Conservation (phyloP, 768 basidiomycete genomes). For the Lentinula sp. region DNA sequence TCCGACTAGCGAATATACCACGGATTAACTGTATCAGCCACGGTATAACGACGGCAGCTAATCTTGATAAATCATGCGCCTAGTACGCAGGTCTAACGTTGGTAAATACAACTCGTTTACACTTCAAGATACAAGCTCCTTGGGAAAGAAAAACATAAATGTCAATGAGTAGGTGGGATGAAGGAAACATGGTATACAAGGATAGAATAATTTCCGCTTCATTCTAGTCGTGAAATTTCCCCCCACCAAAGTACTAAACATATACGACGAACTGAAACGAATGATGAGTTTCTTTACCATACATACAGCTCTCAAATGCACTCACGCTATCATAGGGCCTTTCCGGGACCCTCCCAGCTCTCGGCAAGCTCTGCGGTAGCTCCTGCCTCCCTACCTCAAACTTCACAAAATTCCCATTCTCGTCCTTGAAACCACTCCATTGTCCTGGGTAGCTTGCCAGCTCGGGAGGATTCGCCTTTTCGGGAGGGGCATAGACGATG, state of each 20-base stretch:
- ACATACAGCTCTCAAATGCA: constrained; percentile 7
- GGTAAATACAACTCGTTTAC: background rate
- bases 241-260: constrained; percentile 10
- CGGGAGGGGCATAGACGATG: constrained; percentile 61
- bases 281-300: background rate
- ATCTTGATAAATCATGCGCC: too few relatives aligned
- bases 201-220: background rate
- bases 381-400: constrained; percentile 46
- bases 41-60: too few relatives aligned
- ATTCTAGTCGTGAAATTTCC: background rate
- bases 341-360: constrained; percentile 43
- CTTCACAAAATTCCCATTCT: constrained; percentile 33
- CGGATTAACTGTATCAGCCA: too few relatives aligned
- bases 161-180: background rate
- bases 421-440: constrained; percentile 50
- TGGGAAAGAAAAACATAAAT: background rate
- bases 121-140: background rate
- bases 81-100: too few relatives aligned
- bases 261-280: constrained; percentile 32
- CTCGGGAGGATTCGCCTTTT: constrained; percentile 52
- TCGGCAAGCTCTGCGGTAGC: constrained; percentile 56
- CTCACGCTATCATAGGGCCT: constrained; percentile 52
- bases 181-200: background rate
- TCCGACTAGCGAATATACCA: too few relatives aligned
- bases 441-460: constrained; percentile 53